These are phyloP conservation scores for Boletellus emodensis DNA, from an alignment of 768 basidiomycete genomes.

Conservation along the genomic window DNA sequence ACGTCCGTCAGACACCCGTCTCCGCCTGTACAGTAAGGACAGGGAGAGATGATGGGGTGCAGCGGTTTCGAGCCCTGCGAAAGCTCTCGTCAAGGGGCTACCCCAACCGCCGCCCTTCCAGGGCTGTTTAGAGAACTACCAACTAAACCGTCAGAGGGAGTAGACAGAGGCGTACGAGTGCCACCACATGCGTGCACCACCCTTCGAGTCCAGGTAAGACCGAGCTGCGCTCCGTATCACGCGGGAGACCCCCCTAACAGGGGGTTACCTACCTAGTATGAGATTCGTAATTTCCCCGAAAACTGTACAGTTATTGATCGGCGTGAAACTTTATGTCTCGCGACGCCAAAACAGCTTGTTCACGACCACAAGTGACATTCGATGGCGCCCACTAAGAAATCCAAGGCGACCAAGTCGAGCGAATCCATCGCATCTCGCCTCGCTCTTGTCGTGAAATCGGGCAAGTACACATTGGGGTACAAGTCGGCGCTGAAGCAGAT, in stretches of 20 bases:
- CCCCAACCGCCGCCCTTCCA: too few relatives aligned
- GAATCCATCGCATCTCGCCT: constrained; percentile 93
- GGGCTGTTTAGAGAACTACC: too few relatives aligned
- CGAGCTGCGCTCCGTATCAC: too few relatives aligned
- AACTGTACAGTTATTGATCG: constrained; percentile 31
- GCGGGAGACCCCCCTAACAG: not conserved
- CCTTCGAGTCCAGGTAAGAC: too few relatives aligned
- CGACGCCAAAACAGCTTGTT: constrained; percentile 9
- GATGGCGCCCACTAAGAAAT: constrained; percentile 96
- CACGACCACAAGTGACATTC: constrained; percentile 22
- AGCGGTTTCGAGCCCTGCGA: too few relatives aligned
- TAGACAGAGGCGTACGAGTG: too few relatives aligned
- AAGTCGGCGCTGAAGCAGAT: constrained; percentile 98
- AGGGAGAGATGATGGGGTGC: too few relatives aligned
- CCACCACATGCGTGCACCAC: too few relatives aligned
- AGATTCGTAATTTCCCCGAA: constrained; percentile 19
- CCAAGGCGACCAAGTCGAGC: constrained; percentile 87
- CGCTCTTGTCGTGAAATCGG: constrained; percentile 97
- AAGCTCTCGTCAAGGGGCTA: too few relatives aligned
- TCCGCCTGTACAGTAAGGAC: too few relatives aligned
- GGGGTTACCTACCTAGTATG: constrained; percentile 12
- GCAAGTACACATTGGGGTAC: constrained; percentile 96
- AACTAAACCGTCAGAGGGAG: too few relatives aligned
- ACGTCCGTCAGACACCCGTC: too few relatives aligned
- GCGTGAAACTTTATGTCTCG: constrained; percentile 13